Evolutionary conservation across 108 stramenopile genomes (phyloP), one percentile per base, ranked within the genome.

Genomic region (Fragilariopsis cylindrus): DNA sequence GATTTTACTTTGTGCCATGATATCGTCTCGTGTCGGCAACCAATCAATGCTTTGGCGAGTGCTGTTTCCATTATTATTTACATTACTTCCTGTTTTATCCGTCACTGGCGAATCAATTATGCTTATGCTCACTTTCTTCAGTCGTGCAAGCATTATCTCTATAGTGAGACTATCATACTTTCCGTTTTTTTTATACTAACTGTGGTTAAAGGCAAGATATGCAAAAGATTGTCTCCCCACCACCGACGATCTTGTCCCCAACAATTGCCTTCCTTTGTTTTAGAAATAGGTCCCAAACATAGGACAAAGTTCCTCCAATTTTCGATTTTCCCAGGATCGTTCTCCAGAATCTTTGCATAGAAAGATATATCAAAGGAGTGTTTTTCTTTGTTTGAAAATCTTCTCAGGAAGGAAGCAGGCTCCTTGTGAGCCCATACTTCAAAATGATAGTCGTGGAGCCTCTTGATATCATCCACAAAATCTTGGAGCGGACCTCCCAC

Each of bases 181-280:
- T 54, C 9, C 11, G 70, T 4, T 3, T 53, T 47, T 40, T 54
- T 15, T n/a, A 76, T 3, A 63, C 49, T 9, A 65, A n/a, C 3
- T 69, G 48, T 3, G 45, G 69, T 72, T 19, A 43, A 19, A 13
- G 71, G 7, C 4, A 47, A 30, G 3, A 57, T 39, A 58, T 71
- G 65, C 40, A 73, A 57, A 55, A 81, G 67, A 53, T 48, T 53
- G 19, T 48, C 21, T 63, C 41, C 56, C 81, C 81, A 81, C 81
- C 81, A 81, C n/a, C 60, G 49, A 11, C 75, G 65, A 11, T 57
- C 67, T 43, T 71, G 43, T 18, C 71, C 63, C 71, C 78, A 76
- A 66, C 75, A 76, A n/a, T 45, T 42, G 19, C 73, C 48, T n/a
- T 48, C 16, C 40, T 40, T 30, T 69, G 16, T 8, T 21, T 48